A percentile compares a stretch with the other conserved stretches of the same genome.
These are phyloP conservation scores for Fusarium guadeloupense DNA, from an alignment of 2,329 filamentous ascomycete species.

Conservation along the genomic window DNA sequence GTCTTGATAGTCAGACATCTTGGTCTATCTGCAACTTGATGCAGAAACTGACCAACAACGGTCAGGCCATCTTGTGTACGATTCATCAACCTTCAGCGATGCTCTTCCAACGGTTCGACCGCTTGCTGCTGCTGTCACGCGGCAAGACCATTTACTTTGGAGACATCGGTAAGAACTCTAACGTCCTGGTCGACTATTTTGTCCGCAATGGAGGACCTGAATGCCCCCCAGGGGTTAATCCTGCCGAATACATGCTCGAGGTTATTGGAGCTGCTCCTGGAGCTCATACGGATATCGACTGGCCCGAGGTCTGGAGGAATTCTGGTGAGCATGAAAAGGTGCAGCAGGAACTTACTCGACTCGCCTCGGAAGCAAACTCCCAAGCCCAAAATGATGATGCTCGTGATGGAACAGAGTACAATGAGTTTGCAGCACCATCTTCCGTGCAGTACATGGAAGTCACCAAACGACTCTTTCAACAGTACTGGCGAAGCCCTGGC, in stretches of 20 bases:
- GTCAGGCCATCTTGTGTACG: slow-evolving; percentile 60
- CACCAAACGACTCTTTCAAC: slow-evolving; percentile 48
- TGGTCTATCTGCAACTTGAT: slow-evolving; percentile 69
- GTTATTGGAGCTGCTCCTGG: slow-evolving; percentile 57
- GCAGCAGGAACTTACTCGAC: slow-evolving; percentile 48
- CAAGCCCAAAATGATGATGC: not conserved
- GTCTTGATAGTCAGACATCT: slow-evolving; percentile 67
- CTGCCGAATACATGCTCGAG: slow-evolving; percentile 74
- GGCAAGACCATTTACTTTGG: slow-evolving; percentile 74
- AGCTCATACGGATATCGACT: slow-evolving; percentile 56
- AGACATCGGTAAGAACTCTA: slow-evolving; percentile 66
- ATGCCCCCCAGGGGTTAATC: slow-evolving; percentile 66
- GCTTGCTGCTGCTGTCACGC: slow-evolving; percentile 67
- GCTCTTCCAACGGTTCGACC: slow-evolving; percentile 63
- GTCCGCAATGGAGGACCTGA: slow-evolving; percentile 66
- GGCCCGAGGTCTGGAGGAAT: slow-evolving; percentile 49
- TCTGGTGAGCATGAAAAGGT: slow-evolving; percentile 46
- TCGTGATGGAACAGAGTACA: slow-evolving; percentile 20
- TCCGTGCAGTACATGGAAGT: slow-evolving; percentile 48
- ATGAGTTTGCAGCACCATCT: slow-evolving; percentile 47
- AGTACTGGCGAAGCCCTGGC: slow-evolving; percentile 57
- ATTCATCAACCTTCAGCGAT: slow-evolving; percentile 62
- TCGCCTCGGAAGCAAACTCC: slow-evolving; percentile 6
- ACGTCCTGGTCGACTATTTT: slow-evolving; percentile 67
- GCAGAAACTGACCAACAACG: slow-evolving; percentile 63